phyloP scores from a whole-genome alignment of 2,329 filamentous ascomycete species.

The Zymoseptoria passerinii region DNA sequence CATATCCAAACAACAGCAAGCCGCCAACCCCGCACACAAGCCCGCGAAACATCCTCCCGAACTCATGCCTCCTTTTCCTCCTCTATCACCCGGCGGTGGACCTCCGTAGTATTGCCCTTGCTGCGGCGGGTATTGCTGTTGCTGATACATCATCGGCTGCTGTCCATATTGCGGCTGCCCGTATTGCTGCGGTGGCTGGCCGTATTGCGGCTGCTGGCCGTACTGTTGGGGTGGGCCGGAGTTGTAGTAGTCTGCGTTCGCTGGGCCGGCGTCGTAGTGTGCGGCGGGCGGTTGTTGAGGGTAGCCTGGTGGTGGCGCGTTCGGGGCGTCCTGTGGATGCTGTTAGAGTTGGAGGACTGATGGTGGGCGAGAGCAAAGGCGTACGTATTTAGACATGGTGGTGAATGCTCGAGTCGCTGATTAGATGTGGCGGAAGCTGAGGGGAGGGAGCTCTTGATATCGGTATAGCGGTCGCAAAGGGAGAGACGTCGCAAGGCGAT shows the following conservation, averaged over 20 bases:
- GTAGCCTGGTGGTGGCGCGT: constrained; percentile 19
- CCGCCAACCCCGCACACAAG: not conserved
- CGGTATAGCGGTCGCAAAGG: not conserved
- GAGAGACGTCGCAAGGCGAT: not conserved
- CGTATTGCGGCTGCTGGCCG: constrained; percentile 3
- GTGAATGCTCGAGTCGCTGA: not conserved
- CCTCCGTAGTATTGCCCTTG: not conserved
- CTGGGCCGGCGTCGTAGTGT: constrained; percentile 18
- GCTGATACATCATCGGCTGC: not conserved
- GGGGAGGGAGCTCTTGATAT: not conserved
- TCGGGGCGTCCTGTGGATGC: constrained; percentile 12
- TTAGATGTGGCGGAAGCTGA: not conserved
- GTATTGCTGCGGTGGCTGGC: constrained; percentile 5
- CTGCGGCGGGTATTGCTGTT: not conserved
- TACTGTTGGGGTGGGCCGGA: not conserved
- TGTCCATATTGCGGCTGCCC: constrained; percentile 5
- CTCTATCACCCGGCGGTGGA: not conserved
- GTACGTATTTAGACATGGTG: constrained; percentile 6
- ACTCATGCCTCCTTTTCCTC: not conserved
- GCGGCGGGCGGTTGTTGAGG: constrained; percentile 17
- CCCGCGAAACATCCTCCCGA: not conserved
- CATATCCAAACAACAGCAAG: not conserved
- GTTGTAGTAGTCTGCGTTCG: not conserved
- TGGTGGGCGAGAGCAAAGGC: not conserved
- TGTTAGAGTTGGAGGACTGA: not conserved